These are phyloP conservation scores for Santalum album DNA, from an alignment of 164 flowering plant species.

Conservation along the genomic window DNA sequence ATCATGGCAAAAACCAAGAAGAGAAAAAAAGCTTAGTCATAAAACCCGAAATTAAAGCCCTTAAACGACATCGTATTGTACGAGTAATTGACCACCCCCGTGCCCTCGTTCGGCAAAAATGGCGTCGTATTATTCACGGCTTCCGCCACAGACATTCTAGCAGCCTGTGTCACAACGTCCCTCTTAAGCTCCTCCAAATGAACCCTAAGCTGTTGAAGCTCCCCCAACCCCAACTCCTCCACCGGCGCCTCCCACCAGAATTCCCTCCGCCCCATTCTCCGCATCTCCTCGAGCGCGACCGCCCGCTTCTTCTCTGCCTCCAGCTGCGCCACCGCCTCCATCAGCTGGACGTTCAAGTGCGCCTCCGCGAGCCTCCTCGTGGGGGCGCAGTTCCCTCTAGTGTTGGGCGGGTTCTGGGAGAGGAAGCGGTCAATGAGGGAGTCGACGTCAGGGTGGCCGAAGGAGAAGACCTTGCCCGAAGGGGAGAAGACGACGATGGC, in stretches of 20 bases:
- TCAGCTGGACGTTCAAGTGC: conserved; percentile 31
- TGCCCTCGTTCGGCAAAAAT: not conserved
- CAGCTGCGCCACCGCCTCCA: conserved; percentile 25
- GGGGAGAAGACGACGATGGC: conserved; percentile 71
- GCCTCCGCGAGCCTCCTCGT: conserved; percentile 19
- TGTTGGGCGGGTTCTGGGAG: conserved; percentile 5
- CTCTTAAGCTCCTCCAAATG: conserved; percentile 36
- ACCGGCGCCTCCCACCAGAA: conserved; percentile 55
- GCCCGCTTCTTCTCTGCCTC: conserved; percentile 44
- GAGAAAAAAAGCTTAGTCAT: no score
- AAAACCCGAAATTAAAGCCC: no score
- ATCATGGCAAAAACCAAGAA: no score
- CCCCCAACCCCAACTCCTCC: conserved; percentile 24
- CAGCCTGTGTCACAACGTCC: conserved; percentile 14
- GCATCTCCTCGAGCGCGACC: conserved; percentile 17
- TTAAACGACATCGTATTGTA: not conserved
- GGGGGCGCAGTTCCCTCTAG: no score
- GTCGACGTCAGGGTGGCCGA: conserved; percentile 56
- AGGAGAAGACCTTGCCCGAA: conserved; percentile 50
- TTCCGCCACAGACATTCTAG: conserved; percentile 12
- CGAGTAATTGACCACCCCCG: no score
- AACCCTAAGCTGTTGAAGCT: conserved; percentile 30
- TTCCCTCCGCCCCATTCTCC: conserved; percentile 12
- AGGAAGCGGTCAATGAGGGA: conserved; percentile 33
- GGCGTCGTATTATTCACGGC: not conserved